These are phyloP conservation scores for Nemania serpens DNA, from an alignment of 2,329 filamentous ascomycete genomes.

Conservation along the genomic window DNA sequence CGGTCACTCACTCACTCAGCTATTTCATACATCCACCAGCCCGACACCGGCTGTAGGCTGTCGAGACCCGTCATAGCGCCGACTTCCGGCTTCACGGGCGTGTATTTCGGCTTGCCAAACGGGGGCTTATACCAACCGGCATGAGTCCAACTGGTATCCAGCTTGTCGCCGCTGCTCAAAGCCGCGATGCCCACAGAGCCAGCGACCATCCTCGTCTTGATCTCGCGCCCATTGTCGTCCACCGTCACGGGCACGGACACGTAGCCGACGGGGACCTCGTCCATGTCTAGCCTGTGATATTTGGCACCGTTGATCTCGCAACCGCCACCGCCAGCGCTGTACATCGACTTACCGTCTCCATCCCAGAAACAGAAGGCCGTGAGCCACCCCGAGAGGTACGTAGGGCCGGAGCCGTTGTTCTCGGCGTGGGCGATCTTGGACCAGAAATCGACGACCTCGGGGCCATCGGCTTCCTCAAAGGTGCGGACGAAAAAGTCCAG, in stretches of 20 bases:
- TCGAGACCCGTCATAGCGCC: neutral
- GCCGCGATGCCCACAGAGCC: constrained; percentile 18
- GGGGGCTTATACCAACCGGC: no score
- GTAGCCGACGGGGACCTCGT: constrained; percentile 6
- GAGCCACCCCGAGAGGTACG: constrained; percentile 17
- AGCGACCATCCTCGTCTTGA: constrained; percentile 10
- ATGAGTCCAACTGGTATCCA: no score
- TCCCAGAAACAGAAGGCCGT: constrained; percentile 23
- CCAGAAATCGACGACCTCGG: constrained; percentile 46
- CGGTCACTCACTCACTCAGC: neutral
- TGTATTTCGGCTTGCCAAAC: neutral
- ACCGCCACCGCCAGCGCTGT: neutral
- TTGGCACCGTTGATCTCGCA: neutral
- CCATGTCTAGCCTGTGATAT: neutral
- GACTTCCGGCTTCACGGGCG: neutral
- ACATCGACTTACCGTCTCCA: neutral
- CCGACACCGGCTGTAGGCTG: neutral
- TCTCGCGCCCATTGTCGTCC: neutral
- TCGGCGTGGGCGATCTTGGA: neutral
- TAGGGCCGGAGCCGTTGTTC: neutral
- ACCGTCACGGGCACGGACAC: constrained; percentile 13
- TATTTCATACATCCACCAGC: neutral
- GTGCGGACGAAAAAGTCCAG: constrained; percentile 45
- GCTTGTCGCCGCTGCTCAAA: neutral
- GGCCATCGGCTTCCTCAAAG: constrained; percentile 40